Conservation (phyloP, 768 basidiomycete genomes). For the Boletus huronensis region DNA sequence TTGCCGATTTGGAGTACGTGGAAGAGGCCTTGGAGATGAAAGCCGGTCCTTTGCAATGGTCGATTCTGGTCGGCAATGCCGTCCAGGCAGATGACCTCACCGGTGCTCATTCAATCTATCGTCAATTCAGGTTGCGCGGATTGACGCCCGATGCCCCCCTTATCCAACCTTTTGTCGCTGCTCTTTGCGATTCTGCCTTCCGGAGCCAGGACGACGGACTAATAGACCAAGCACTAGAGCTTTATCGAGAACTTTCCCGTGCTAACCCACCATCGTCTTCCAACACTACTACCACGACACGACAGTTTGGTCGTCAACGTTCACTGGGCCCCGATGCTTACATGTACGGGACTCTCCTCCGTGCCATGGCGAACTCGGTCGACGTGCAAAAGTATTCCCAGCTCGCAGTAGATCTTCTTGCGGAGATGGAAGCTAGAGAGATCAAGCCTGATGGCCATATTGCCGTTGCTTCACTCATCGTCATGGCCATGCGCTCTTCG, state of each 20-base stretch:
- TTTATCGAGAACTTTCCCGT: conserved; percentile 48
- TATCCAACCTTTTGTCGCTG: conserved; percentile 52
- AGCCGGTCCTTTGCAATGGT: conserved; percentile 48
- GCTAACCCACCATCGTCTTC: conserved; percentile 28
- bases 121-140: conserved; percentile 40
- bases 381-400: conserved; percentile 48
- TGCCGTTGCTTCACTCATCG: conserved; percentile 49
- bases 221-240: conserved; percentile 51
- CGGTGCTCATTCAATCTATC: conserved; percentile 50
- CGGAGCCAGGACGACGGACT: conserved; percentile 36
- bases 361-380: conserved; percentile 43
- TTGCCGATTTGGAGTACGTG: conserved; percentile 41
- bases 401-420: conserved; percentile 48
- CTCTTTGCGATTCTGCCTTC: conserved; percentile 42
- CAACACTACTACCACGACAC: conserved; percentile 3
- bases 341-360: conserved; percentile 54
- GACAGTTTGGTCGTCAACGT: conserved; percentile 30
- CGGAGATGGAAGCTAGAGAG: conserved; percentile 59
- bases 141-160: conserved; percentile 48
- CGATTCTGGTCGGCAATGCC: conserved; percentile 51
- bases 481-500: conserved; percentile 65
- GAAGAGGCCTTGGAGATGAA: conserved; percentile 40
- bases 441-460: conserved; percentile 44
- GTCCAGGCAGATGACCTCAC: conserved; percentile 36
- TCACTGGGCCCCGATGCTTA: conserved; percentile 45